phyloP scores from a whole-genome alignment of 1,284 basidiomycete genomes.

The Malassezia psittaci region DNA sequence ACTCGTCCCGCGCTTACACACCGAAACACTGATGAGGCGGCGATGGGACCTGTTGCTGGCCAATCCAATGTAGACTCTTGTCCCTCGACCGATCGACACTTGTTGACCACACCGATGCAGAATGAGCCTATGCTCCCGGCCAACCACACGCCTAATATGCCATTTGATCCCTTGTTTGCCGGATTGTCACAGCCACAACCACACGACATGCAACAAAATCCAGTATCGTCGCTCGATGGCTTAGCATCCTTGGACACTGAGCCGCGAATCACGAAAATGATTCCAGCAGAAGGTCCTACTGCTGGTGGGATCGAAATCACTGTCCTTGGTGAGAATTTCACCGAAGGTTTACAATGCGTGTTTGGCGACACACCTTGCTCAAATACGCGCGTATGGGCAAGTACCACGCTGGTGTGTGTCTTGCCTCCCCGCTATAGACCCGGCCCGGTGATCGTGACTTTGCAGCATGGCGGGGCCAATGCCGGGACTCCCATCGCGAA shows the following conservation, averaged over 20 bases:
- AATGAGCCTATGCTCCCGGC: background rate
- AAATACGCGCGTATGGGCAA: constrained; percentile 80
- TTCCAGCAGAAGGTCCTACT: constrained; percentile 75
- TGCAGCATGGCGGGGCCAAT: constrained; percentile 35
- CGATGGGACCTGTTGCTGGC: background rate
- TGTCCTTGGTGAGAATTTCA: constrained; percentile 67
- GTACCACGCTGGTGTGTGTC: constrained; percentile 84
- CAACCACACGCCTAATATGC: background rate
- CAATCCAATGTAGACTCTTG: background rate
- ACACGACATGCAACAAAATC: background rate
- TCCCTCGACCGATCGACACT: background rate
- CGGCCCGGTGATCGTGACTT: constrained; percentile 82
- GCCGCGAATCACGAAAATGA: constrained; percentile 41
- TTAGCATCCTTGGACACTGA: background rate
- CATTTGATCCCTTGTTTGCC: background rate
- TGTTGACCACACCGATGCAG: background rate
- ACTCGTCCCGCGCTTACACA: background rate
- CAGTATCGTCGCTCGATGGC: background rate
- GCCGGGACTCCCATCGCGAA: background rate
- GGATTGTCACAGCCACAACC: background rate
- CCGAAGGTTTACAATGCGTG: constrained; percentile 57
- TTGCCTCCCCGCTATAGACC: constrained; percentile 71
- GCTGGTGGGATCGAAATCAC: constrained; percentile 87
- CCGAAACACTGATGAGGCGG: background rate
- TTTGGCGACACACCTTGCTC: constrained; percentile 77